Evolutionary conservation across 495 filamentous ascomycete species (phyloP).

Genomic region (Penicillium atrosanguineum): DNA sequence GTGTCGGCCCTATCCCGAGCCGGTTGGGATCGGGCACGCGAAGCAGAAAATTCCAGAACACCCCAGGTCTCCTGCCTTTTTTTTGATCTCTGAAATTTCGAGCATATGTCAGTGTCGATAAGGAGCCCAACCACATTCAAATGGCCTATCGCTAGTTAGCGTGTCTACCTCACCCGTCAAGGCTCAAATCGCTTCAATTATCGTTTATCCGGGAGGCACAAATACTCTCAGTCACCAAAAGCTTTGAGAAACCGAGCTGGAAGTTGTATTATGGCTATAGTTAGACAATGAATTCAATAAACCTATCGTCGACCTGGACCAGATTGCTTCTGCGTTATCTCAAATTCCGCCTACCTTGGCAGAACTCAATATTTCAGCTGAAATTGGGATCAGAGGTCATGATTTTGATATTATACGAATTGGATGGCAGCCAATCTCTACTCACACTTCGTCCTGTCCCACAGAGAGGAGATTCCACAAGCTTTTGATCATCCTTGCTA

Average conservation of each 20-base stretch:
- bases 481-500: too few relatives aligned
- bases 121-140: neutral
- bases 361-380: neutral
- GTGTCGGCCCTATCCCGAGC: neutral
- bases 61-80: neutral
- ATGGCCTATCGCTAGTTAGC: constrained; percentile 1
- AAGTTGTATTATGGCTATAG: neutral
- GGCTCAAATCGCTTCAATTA: constrained; percentile 2
- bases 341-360: neutral
- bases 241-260: neutral
- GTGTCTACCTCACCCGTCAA: neutral
- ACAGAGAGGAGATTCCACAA: too few relatives aligned
- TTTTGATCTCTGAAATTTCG: neutral
- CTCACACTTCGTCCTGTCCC: too few relatives aligned
- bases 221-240: neutral
- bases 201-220: constrained; percentile 2
- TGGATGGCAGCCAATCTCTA: too few relatives aligned
- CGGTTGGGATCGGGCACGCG: neutral
- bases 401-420: too few relatives aligned
- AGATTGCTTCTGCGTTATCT: neutral
- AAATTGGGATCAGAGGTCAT: neutral
- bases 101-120: neutral
- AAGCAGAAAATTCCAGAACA: neutral
- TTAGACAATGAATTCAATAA: neutral
- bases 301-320: neutral